These are phyloP conservation scores for Tricholoma hemisulphureum DNA, from an alignment of 768 basidiomycete genomes.

Conservation along the genomic window DNA sequence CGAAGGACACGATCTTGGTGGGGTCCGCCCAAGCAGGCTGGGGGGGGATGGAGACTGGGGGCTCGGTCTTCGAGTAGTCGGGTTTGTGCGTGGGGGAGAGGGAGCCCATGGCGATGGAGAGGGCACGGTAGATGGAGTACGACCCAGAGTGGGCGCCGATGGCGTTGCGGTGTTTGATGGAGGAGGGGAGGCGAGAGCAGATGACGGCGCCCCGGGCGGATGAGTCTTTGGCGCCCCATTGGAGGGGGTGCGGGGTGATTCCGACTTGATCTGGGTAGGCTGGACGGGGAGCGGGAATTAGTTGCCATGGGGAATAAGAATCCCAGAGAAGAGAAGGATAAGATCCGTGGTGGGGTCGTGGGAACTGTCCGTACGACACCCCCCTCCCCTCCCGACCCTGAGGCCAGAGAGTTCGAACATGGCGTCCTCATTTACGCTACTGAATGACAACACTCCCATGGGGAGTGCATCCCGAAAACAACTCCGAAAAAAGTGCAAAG, in stretches of 20 bases:
- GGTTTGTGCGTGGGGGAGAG: slow-evolving; percentile 79
- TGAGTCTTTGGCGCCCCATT: slow-evolving; percentile 76
- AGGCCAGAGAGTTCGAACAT: no score
- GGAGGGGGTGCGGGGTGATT: slow-evolving; percentile 73
- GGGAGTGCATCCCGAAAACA: no score
- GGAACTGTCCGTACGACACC: no score
- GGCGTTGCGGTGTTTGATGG: slow-evolving; percentile 89
- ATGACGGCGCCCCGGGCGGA: slow-evolving; percentile 79
- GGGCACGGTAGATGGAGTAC: slow-evolving; percentile 92
- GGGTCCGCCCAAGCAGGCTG: slow-evolving; percentile 77
- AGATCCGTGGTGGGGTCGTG: neutral
- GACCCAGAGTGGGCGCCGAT: slow-evolving; percentile 92
- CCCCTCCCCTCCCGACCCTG: no score
- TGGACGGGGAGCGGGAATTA: slow-evolving; percentile 28
- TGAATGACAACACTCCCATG: no score
- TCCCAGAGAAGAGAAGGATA: slow-evolving; percentile 6
- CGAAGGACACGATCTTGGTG: slow-evolving; percentile 84
- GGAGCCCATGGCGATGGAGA: slow-evolving; percentile 88
- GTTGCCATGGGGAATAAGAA: slow-evolving; percentile 4
- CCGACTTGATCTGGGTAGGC: slow-evolving; percentile 93
- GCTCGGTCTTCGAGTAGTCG: slow-evolving; percentile 80
- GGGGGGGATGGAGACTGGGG: slow-evolving; percentile 75
- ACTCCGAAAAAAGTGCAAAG: no score
- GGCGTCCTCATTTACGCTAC: neutral
- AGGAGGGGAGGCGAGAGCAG: slow-evolving; percentile 78